A percentile compares a stretch with the other conserved stretches of the same genome.
phyloP scores from a whole-genome alignment of 306 rosid species.

The Phaseolus lunatus region DNA sequence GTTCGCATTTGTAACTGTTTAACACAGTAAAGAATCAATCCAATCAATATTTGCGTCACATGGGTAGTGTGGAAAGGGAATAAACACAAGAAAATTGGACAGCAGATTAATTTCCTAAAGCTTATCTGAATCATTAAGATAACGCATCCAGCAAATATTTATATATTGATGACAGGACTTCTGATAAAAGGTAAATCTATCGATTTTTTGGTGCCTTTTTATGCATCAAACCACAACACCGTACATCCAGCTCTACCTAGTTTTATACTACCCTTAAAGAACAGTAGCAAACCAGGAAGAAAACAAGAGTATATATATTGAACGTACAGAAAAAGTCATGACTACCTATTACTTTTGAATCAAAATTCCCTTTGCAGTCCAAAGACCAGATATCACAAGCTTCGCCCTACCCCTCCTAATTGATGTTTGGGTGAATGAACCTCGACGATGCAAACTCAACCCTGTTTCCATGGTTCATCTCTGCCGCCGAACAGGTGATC shows the following conservation, averaged over 20 bases:
- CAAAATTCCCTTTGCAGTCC: constrained; percentile 17
- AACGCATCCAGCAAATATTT: background rate
- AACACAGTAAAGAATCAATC: too few relatives aligned
- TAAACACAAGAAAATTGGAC: background rate
- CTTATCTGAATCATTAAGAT: constrained; percentile 9
- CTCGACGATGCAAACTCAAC: constrained; percentile 20
- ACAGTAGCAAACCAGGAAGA: constrained; percentile 42
- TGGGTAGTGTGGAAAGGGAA: background rate
- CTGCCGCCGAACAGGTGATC: constrained; percentile 78
- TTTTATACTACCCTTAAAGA: constrained; percentile 33
- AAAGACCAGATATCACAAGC: constrained; percentile 9
- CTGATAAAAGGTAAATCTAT: background rate
- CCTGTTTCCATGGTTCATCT: constrained; percentile 56
- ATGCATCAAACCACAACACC: constrained; percentile 48
- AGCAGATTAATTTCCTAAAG: background rate
- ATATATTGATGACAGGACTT: too few relatives aligned
- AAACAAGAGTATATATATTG: constrained; percentile 30
- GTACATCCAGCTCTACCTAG: constrained; percentile 40
- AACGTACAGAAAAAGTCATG: constrained; percentile 43
- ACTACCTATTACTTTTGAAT: constrained; percentile 25
- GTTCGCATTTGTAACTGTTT: background rate
- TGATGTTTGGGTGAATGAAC: constrained; percentile 6
- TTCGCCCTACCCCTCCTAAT: constrained; percentile 34
- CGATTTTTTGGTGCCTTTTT: background rate
- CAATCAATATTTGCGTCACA: background rate